Percentiles rank a stretch among this genome's conserved stretches.
phyloP scores from a whole-genome alignment of 2,329 filamentous ascomycete genomes.

The Pseudogymnoascus sp. region DNA sequence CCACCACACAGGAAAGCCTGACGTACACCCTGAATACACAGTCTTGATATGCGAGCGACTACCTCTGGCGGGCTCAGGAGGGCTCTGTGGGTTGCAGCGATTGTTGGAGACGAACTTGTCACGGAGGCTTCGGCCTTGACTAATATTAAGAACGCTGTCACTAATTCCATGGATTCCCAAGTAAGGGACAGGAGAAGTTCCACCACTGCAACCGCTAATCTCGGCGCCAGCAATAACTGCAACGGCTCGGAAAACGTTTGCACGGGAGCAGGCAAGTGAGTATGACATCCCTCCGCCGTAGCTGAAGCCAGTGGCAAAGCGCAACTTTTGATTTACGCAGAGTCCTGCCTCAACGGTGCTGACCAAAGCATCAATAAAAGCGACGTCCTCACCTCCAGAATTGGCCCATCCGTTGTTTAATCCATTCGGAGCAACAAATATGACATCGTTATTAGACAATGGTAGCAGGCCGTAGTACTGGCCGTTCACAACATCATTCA shows the following conservation, averaged over 20 bases:
- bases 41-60: conserved; percentile 17
- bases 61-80: conserved; percentile 20
- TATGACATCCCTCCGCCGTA: conserved; percentile 35
- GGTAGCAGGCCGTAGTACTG: conserved; percentile 31
- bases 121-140: conserved; percentile 30
- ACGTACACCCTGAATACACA: conserved; percentile 27
- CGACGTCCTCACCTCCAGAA: conserved; percentile 31
- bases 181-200: conserved; percentile 31
- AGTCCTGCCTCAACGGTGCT: conserved; percentile 29
- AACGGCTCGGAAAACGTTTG: conserved; percentile 32
- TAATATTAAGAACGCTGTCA: conserved; percentile 33
- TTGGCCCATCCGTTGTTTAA: conserved; percentile 33
- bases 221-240: conserved; percentile 27
- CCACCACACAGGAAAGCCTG: conserved; percentile 32
- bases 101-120: conserved; percentile 36
- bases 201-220: conserved; percentile 28
- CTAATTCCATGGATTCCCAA: conserved; percentile 33
- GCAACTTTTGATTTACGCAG: conserved; percentile 30
- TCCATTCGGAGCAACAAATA: conserved; percentile 34
- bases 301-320: conserved; percentile 33
- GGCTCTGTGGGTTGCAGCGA: conserved; percentile 26
- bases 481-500: conserved; percentile 33
- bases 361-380: conserved; percentile 31
- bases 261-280: conserved; percentile 31
- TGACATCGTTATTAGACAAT: conserved; percentile 29